Evolutionary conservation across 2,329 filamentous ascomycete genomes (phyloP).

Genomic region (Fusarium nelsonii): DNA sequence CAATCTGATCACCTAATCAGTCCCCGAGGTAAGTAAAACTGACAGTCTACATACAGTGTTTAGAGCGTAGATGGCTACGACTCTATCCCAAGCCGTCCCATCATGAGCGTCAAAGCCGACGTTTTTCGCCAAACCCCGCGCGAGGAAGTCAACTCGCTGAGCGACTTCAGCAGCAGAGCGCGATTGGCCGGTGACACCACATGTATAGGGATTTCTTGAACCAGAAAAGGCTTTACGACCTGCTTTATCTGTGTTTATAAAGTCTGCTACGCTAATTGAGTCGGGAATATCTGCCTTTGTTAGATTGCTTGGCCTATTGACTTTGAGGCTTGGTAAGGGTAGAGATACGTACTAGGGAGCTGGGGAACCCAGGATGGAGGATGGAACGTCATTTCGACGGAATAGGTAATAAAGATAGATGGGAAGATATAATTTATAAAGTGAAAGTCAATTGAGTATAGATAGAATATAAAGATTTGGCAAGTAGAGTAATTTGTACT

Average conservation of each 20-base stretch:
- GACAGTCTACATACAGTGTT: conserved; percentile 71
- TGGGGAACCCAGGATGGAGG: conserved; percentile 27
- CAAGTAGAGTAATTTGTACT: not conserved
- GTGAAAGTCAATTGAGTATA: not conserved
- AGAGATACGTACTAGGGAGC: conserved; percentile 13
- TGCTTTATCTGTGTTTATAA: conserved; percentile 72
- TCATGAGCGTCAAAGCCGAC: conserved; percentile 76
- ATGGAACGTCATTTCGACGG: conserved; percentile 17
- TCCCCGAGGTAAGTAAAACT: rapidly evolving
- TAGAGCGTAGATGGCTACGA: conserved; percentile 78
- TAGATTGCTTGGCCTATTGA: not conserved
- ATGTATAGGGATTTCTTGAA: conserved; percentile 79
- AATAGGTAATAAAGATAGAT: not conserved
- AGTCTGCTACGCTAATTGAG: conserved; percentile 72
- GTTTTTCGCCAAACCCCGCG: conserved; percentile 73
- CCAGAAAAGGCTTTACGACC: conserved; percentile 67
- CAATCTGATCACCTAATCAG: conserved; percentile 64
- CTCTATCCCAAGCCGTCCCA: conserved; percentile 84
- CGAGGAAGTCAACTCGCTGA: conserved; percentile 74
- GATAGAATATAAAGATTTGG: not conserved
- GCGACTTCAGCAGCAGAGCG: conserved; percentile 73
- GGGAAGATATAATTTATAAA: not conserved
- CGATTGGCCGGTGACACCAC: conserved; percentile 76
- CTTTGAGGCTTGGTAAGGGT: too few species aligned
- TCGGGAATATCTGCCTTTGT: conserved; percentile 24